Conservation (phyloP, 2,329 filamentous ascomycete genomes). For the Knoxdaviesia capensis region DNA sequence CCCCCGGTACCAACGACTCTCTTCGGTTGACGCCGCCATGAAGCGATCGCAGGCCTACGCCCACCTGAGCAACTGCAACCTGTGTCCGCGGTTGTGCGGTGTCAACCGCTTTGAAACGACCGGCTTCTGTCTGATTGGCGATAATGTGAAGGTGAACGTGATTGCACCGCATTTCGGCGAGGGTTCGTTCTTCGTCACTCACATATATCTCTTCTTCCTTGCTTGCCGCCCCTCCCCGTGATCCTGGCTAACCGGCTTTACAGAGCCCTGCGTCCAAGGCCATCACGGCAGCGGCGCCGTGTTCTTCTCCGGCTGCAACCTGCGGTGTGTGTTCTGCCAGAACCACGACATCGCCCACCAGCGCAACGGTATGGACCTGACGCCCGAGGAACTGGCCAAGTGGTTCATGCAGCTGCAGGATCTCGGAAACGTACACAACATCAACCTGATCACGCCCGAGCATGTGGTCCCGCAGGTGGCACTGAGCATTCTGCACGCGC, state of each 20-base stretch:
- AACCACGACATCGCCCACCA: constrained; percentile 72
- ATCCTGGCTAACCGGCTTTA: background rate
- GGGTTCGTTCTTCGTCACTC: constrained; percentile 18
- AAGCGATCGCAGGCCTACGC: constrained; percentile 57
- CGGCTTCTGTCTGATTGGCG: constrained; percentile 59
- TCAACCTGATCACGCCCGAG: constrained; percentile 73
- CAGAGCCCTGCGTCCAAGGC: constrained; percentile 64
- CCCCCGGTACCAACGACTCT: constrained; percentile 50
- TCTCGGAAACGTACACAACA: constrained; percentile 68
- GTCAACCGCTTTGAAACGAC: constrained; percentile 68
- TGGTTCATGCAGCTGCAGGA: constrained; percentile 74
- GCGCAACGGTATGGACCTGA: constrained; percentile 61
- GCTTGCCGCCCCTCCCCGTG: background rate
- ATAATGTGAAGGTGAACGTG: constrained; percentile 60
- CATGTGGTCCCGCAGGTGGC: constrained; percentile 74
- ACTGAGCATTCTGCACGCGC: constrained; percentile 53
- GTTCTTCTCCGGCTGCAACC: constrained; percentile 59
- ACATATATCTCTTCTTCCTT: background rate
- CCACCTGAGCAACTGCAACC: constrained; percentile 59
- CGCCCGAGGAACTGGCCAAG: constrained; percentile 56
- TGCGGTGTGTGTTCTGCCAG: constrained; percentile 60
- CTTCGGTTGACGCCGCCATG: constrained; percentile 45
- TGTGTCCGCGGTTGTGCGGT: constrained; percentile 58
- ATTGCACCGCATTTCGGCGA: constrained; percentile 77
- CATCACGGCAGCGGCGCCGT: constrained; percentile 64